These are phyloP conservation scores for Botrytis cinerea DNA, from an alignment of 2,329 filamentous ascomycete genomes.

Conservation along the genomic window DNA sequence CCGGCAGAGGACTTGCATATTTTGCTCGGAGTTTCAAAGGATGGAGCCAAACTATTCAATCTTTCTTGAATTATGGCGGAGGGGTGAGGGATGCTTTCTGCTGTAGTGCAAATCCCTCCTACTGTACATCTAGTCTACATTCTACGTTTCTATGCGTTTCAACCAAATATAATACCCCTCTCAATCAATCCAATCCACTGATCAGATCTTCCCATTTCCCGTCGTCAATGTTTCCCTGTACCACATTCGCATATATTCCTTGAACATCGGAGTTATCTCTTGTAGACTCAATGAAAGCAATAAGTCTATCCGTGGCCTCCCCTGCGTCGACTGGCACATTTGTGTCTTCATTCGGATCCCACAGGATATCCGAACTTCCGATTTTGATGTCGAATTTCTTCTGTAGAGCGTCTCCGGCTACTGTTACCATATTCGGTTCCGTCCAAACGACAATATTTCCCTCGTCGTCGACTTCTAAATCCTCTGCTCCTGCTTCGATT, in stretches of 20 bases:
- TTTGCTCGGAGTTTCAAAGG: not conserved
- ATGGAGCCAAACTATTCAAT: not conserved
- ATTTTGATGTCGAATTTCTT: conserved; percentile 66
- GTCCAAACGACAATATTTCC: conserved; percentile 72
- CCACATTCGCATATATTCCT: conserved; percentile 74
- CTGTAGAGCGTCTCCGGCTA: conserved; percentile 64
- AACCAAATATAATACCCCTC: conserved; percentile 28
- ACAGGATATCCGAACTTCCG: conserved; percentile 77
- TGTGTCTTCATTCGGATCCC: conserved; percentile 80
- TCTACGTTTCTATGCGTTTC: conserved; percentile 28
- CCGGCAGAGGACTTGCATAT: not conserved
- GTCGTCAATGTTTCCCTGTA: conserved; percentile 53
- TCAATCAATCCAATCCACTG: conserved; percentile 51
- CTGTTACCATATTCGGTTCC: conserved; percentile 63
- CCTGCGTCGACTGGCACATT: conserved; percentile 62
- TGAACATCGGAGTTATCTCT: conserved; percentile 73
- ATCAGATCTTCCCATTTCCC: conserved; percentile 57
- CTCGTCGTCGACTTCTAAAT: conserved; percentile 68
- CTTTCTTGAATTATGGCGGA: not conserved
- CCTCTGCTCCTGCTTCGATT: conserved; percentile 80
- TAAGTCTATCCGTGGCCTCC: conserved; percentile 57
- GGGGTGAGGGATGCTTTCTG: not conserved
- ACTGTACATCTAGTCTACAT: conserved; percentile 8
- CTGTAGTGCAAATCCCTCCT: not conserved
- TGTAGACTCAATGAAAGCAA: conserved; percentile 58